A percentile compares a stretch with the other conserved stretches of the same genome.
These are phyloP conservation scores for Trichoderma breve DNA, from an alignment of 2,329 filamentous ascomycete genomes.

Conservation along the genomic window DNA sequence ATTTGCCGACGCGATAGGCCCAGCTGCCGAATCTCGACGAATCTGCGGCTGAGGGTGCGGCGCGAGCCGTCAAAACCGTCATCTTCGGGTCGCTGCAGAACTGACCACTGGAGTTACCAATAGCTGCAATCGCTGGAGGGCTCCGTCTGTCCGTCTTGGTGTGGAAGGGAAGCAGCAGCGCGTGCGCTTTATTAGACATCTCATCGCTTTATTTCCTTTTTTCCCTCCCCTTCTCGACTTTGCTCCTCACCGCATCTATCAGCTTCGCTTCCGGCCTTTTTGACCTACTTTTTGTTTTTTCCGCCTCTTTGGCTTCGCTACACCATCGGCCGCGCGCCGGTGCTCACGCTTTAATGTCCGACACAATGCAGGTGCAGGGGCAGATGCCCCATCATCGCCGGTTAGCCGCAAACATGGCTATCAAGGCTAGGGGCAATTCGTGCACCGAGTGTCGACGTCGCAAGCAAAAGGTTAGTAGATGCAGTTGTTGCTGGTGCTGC, in stretches of 20 bases:
- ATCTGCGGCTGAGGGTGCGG: constrained; percentile 9
- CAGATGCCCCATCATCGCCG: constrained; percentile 25
- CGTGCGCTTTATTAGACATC: not conserved
- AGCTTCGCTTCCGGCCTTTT: constrained; percentile 8
- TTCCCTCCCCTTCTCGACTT: not conserved
- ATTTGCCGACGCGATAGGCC: not conserved
- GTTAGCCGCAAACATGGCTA: constrained; percentile 9
- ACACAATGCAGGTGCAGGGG: constrained; percentile 30
- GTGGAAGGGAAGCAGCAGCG: not conserved
- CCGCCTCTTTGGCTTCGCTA: not conserved
- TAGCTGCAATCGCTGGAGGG: not conserved
- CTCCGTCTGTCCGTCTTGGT: not conserved
- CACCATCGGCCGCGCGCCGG: constrained; percentile 13
- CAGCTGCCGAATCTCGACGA: not conserved
- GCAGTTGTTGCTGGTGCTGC: not conserved
- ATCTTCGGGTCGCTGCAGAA: not conserved
- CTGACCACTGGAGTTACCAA: not conserved
- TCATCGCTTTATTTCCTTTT: not conserved
- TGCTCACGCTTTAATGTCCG: constrained; percentile 32
- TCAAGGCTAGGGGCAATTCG: constrained; percentile 37
- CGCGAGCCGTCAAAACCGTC: constrained; percentile 8
- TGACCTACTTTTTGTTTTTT: not conserved
- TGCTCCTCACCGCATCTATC: constrained; percentile 4
- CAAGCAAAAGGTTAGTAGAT: constrained; percentile 47
- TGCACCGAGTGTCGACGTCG: constrained; percentile 52